phyloP scores from a whole-genome alignment of 2,329 filamentous ascomycete species.

The Escovopsis sp. region DNA sequence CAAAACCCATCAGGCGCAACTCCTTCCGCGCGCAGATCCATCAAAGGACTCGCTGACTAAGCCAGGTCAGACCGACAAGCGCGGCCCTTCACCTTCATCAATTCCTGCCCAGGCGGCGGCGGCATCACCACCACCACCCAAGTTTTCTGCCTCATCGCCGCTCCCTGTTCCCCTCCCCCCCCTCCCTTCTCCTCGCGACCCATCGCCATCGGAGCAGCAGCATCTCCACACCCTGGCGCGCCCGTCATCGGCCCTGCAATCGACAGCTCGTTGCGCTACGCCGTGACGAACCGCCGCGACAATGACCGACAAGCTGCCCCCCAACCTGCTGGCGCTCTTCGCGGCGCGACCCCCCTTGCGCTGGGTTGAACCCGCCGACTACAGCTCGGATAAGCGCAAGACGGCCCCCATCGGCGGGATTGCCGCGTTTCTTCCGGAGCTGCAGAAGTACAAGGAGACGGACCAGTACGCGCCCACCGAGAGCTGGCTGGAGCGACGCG shows the following conservation, averaged over 20 bases:
- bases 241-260: not conserved
- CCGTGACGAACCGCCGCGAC: too few species aligned
- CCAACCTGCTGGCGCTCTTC: conserved; percentile 85
- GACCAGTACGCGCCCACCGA: conserved; percentile 71
- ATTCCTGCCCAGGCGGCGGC: not conserved
- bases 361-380: conserved; percentile 72
- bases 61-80: conserved; percentile 8
- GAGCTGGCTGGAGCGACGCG: conserved; percentile 80
- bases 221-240: not conserved
- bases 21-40: not conserved
- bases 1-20: conserved; percentile 5
- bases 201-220: too few species aligned
- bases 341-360: conserved; percentile 83
- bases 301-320: conserved; percentile 96
- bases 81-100: conserved; percentile 3
- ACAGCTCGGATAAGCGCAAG: conserved; percentile 67
- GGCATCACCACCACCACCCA: not conserved
- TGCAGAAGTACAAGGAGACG: conserved; percentile 65
- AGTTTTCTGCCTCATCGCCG: not conserved
- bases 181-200: too few species aligned
- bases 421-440: conserved; percentile 56
- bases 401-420: conserved; percentile 61
- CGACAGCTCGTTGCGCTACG: conserved; percentile 1
- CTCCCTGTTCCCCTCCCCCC: not conserved
- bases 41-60: conserved; percentile 7